Evolutionary conservation across 2,329 filamentous ascomycete species (phyloP), one percentile per base, ranked within the genome.

Genomic region (Paecilomyces dactylethromorphus): DNA sequence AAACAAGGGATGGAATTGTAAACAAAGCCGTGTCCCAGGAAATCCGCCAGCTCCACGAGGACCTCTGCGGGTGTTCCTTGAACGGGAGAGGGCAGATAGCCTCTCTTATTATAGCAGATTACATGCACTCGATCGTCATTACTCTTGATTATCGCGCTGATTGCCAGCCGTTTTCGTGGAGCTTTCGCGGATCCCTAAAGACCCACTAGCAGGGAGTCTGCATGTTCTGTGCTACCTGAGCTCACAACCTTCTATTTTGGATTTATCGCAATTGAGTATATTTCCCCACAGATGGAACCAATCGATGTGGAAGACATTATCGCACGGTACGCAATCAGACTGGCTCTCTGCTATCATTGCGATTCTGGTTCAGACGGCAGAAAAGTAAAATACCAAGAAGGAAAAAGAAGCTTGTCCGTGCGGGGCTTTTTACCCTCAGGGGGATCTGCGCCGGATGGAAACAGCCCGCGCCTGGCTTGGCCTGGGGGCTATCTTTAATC

Each of bases 11-110:
- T 45, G 39, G 15, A n/a, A 45, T 18, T n/a, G 10, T 52, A 52
- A 52, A 52, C 50, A 52, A 52, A 18, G 50, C 18, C 18, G 21
- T 29, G 49, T 10, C 21, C 49, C 49, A 52, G 49, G 21, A 60
- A 58, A 53, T 57, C 60, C 31, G 56, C 56, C 58, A 61, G 63
- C 32, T 55, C 29, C 32, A 29, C 50, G 50, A 52, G n/a, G 10
- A n/a, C 50, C 50, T 52, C 29, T 12, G 50, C 26, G 50, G 11
- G 26, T 52, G 6, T 52, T 22, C 50, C 26, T 52, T 52, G 26
- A 6, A 24, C 12, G 21, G 4, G n/a, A 11, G 50, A 22, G 26
- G 29, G 50, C 50, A 18, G 39, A 45, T 8, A 45, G 39, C 50
- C 8, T 18, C n/a, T 52, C 50, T 52, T 52, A 18, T 33, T 53